Conservation (phyloP, 2,329 filamentous ascomycete species). For the Ampelomyces quisqualis region DNA sequence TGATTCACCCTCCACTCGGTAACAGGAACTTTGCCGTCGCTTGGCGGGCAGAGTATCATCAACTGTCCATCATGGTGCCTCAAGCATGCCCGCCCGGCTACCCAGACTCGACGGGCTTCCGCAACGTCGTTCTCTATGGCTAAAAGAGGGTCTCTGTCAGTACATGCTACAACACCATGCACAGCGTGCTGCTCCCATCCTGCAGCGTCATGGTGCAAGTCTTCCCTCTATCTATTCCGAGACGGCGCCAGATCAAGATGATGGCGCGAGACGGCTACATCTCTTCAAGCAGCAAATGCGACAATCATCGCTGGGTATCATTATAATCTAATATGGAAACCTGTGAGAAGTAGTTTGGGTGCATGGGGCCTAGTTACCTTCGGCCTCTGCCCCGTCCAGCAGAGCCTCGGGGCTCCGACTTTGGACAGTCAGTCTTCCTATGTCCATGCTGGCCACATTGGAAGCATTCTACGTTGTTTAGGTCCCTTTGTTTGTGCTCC, state of each 20-base stretch:
- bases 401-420: slow-evolving; percentile 38
- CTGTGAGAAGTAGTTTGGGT: neutral
- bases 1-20: slow-evolving; percentile 14
- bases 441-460: slow-evolving; percentile 65
- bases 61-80: slow-evolving; percentile 41
- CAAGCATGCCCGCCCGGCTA: slow-evolving; percentile 51
- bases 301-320: slow-evolving; percentile 8
- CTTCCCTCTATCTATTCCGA: too few species aligned
- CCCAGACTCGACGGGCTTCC: slow-evolving; percentile 47
- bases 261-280: slow-evolving; percentile 51
- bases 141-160: slow-evolving; percentile 51
- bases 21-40: slow-evolving; percentile 2
- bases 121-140: slow-evolving; percentile 50
- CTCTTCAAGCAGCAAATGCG: neutral
- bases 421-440: slow-evolving; percentile 58
- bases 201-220: slow-evolving; percentile 47
- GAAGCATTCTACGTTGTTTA: slow-evolving; percentile 56
- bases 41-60: neutral
- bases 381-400: slow-evolving; percentile 27
- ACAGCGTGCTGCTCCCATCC: slow-evolving; percentile 47
- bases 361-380: slow-evolving; percentile 15
- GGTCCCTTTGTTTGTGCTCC: slow-evolving; percentile 10
- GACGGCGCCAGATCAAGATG: slow-evolving; percentile 47
- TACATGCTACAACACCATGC: slow-evolving; percentile 50
- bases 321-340: slow-evolving; percentile 1